These are phyloP conservation scores for Irpex sp. DNA, from an alignment of 1,284 basidiomycete genomes.

Conservation along the genomic window DNA sequence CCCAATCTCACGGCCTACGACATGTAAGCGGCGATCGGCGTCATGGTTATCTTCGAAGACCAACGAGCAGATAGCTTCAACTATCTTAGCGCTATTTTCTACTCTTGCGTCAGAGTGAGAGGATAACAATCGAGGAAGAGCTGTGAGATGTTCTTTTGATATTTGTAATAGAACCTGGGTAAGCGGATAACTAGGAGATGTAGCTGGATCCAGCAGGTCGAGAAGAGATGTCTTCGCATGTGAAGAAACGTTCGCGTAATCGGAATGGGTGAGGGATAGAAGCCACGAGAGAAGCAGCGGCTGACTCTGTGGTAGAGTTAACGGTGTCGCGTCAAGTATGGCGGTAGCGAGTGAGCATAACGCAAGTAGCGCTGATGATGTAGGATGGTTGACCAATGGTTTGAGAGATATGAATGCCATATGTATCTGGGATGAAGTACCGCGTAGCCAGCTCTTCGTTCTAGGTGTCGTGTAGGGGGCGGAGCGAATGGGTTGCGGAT, in stretches of 20 bases:
- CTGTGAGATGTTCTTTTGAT: conserved; percentile 60
- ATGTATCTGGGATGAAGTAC: conserved; percentile 64
- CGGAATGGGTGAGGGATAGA: conserved; percentile 56
- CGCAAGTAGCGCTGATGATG: conserved; percentile 53
- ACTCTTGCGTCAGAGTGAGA: conserved; percentile 71
- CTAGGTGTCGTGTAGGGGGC: conserved; percentile 40
- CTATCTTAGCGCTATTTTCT: conserved; percentile 58
- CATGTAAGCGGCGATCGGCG: conserved; percentile 10
- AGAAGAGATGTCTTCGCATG: conserved; percentile 46
- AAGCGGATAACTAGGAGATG: conserved; percentile 40
- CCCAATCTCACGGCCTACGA: conserved; percentile 55
- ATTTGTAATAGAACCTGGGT: conserved; percentile 52
- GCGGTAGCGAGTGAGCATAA: conserved; percentile 51
- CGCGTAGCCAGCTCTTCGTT: conserved; percentile 57
- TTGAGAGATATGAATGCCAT: conserved; percentile 63
- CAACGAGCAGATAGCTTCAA: conserved; percentile 62
- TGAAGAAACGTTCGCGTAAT: conserved; percentile 49
- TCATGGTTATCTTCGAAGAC: conserved; percentile 31
- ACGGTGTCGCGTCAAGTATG: conserved; percentile 50
- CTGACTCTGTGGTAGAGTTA: conserved; percentile 62
- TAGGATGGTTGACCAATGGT: conserved; percentile 63
- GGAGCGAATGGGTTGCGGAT: conserved; percentile 6
- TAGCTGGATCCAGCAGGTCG: conserved; percentile 39
- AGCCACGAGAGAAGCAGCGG: conserved; percentile 68
- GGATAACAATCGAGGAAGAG: conserved; percentile 71